These are phyloP conservation scores for Agastache rugosa DNA, from an alignment of 257 asterid species.

Conservation along the genomic window DNA sequence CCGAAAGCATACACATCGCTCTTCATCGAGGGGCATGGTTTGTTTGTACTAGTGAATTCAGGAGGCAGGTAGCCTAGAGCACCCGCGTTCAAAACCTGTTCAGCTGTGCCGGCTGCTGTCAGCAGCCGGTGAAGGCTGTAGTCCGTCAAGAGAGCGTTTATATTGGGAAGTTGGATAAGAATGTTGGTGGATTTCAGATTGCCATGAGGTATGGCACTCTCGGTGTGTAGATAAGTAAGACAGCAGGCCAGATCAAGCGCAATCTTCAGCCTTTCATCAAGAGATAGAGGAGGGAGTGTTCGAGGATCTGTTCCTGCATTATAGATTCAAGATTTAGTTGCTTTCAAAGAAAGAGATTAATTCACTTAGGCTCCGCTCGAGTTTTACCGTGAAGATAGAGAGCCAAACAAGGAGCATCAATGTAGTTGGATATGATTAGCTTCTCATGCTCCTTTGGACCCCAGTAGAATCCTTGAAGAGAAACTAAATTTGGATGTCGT, in stretches of 20 bases:
- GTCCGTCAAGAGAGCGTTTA: conserved; percentile 67
- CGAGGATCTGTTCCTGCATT: conserved; percentile 51
- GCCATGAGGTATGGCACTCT: conserved; percentile 92
- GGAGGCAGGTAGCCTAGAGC: conserved; percentile 92
- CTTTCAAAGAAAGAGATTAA: not conserved
- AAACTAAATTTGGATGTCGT: conserved; percentile 68
- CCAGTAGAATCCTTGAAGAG: conserved; percentile 85
- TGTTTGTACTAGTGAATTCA: conserved; percentile 75
- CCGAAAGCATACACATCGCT: conserved; percentile 90
- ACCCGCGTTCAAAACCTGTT: conserved; percentile 76
- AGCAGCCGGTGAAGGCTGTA: conserved; percentile 83
- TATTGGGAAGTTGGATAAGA: conserved; percentile 54
- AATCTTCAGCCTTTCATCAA: conserved; percentile 61
- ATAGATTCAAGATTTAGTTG: conserved; percentile 8
- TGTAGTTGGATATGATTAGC: conserved; percentile 67
- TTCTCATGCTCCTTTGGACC: conserved; percentile 91
- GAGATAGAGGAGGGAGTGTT: conserved; percentile 61
- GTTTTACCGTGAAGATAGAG: conserved; percentile 69
- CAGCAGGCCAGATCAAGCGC: conserved; percentile 73
- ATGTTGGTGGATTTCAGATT: conserved; percentile 85
- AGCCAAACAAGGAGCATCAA: conserved; percentile 70
- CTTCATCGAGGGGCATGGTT: conserved; percentile 82
- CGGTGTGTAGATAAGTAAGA: conserved; percentile 72
- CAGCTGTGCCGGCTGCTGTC: conserved; percentile 80
- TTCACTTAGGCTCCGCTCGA: not conserved